Conservation (phyloP, 2,329 filamentous ascomycete genomes). For the Ceratocystis huliohia region DNA sequence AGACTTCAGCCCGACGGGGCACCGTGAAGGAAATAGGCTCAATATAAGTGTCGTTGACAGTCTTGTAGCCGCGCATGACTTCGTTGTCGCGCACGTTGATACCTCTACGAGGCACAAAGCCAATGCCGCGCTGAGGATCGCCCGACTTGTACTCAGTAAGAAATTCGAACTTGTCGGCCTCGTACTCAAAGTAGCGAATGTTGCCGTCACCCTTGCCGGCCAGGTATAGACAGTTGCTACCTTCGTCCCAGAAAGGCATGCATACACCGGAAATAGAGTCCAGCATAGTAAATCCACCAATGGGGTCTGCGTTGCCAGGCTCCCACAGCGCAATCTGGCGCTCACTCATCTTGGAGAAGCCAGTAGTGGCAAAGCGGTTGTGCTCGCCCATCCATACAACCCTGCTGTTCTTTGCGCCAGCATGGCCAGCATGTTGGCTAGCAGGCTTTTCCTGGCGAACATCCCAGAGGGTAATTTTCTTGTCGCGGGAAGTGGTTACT, state of each 20-base stretch:
- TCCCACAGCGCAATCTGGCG: slow-evolving; percentile 94
- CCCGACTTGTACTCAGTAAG: slow-evolving; percentile 94
- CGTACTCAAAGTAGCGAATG: slow-evolving; percentile 96
- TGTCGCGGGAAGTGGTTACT: slow-evolving; percentile 90
- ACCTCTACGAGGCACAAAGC: slow-evolving; percentile 86
- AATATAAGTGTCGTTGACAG: slow-evolving; percentile 84
- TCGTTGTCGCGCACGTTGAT: slow-evolving; percentile 96
- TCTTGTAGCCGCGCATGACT: slow-evolving; percentile 91
- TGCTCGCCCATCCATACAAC: slow-evolving; percentile 96
- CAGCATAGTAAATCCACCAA: slow-evolving; percentile 78
- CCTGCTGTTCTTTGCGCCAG: slow-evolving; percentile 93
- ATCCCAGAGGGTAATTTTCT: slow-evolving; percentile 97
- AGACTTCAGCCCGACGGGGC: slow-evolving; percentile 79
- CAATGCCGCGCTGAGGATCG: slow-evolving; percentile 87
- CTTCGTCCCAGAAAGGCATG: slow-evolving; percentile 99
- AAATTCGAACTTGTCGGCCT: slow-evolving; percentile 97
- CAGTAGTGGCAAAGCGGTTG: slow-evolving; percentile 88
- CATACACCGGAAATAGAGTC: slow-evolving; percentile 96
- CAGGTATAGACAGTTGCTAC: slow-evolving; percentile 86
- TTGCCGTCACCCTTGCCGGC: slow-evolving; percentile 98
- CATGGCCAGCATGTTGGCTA: slow-evolving; percentile 73
- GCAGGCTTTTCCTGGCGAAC: slow-evolving; percentile 80
- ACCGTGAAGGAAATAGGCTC: slow-evolving; percentile 98
- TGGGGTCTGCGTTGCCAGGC: slow-evolving; percentile 68
- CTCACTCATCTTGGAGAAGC: slow-evolving; percentile 97